Conservation (phyloP, 2,329 filamentous ascomycete species). For the Fusarium staphyleae region DNA sequence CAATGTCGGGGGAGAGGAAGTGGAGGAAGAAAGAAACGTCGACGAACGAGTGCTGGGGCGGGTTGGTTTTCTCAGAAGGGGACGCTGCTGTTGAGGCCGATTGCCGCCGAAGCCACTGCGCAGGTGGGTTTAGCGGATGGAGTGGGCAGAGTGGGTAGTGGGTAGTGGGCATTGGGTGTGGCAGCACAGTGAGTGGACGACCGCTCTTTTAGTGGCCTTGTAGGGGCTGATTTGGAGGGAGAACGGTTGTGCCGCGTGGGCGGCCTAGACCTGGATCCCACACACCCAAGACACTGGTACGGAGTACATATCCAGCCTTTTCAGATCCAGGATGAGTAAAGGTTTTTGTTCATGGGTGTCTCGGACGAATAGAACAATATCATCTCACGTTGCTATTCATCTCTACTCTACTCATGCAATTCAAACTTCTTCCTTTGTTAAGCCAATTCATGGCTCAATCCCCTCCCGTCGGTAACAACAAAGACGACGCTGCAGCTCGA, state of each 20-base stretch:
- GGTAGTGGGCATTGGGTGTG: constrained; percentile 30
- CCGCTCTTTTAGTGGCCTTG: constrained; percentile 10
- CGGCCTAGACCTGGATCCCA: constrained; percentile 12
- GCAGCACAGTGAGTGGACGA: constrained; percentile 11
- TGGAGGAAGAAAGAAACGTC: constrained; percentile 38
- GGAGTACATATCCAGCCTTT: too few relatives aligned
- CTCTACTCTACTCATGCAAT: background rate
- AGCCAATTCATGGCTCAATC: constrained; percentile 6
- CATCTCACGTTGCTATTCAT: constrained; percentile 7
- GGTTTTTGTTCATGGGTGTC: background rate
- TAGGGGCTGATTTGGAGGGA: constrained; percentile 9
- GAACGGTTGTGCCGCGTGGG: constrained; percentile 2
- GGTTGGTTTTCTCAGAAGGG: constrained; percentile 39
- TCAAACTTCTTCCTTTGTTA: background rate
- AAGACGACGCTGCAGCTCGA: background rate
- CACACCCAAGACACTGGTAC: too few relatives aligned
- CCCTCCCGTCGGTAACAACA: background rate
- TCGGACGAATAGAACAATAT: constrained; percentile 9
- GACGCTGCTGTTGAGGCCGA: constrained; percentile 39
- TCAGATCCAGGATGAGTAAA: too few relatives aligned
- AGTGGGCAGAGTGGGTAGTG: constrained; percentile 32
- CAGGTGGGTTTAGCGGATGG: constrained; percentile 26
- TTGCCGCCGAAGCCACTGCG: constrained; percentile 40
- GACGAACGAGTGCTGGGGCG: constrained; percentile 21
- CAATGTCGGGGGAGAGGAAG: constrained; percentile 33